Percentiles rank a stretch among this genome's conserved stretches.
These are phyloP conservation scores for Cercospora zeae-maydis DNA, from an alignment of 2,329 filamentous ascomycete genomes.

Conservation along the genomic window DNA sequence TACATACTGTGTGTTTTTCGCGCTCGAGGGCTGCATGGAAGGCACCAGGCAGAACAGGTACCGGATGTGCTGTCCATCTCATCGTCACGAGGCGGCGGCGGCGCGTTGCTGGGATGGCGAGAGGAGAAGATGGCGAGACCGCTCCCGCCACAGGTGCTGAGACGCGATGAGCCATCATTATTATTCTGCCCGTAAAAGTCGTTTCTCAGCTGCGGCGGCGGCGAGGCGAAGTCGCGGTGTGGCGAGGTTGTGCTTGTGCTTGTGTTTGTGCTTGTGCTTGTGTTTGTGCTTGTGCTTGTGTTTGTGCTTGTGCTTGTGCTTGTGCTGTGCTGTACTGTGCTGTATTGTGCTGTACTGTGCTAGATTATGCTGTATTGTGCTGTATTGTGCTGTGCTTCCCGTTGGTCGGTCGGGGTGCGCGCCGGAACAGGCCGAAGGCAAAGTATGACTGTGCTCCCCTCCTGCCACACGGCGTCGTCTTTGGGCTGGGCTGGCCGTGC, in stretches of 20 bases:
- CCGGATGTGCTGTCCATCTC: neutral
- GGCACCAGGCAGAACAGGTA: no score
- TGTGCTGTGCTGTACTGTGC: neutral
- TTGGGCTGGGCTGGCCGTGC: neutral
- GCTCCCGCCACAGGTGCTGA: neutral
- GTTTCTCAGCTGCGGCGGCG: no score
- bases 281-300: no score
- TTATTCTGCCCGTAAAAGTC: no score
- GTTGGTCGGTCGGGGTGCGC: neutral
- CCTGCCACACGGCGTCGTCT: neutral
- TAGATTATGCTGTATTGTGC: no score
- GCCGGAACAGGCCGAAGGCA: neutral
- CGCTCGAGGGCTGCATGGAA: neutral
- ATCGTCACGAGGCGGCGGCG: no score
- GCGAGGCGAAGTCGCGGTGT: neutral
- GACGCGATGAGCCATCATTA: neutral
- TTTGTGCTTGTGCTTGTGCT: no score
- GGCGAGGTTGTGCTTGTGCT: no score
- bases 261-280: no score
- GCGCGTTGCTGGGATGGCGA: neutral
- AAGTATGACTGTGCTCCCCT: constrained; percentile 3
- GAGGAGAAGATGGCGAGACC: neutral
- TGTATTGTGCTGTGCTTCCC: no score
- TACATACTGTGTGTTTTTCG: no score
- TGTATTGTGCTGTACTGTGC: no score